Base-by-base conservation (phyloP, 2,329 filamentous ascomycete species). In the Dissoconium aciculare region DNA sequence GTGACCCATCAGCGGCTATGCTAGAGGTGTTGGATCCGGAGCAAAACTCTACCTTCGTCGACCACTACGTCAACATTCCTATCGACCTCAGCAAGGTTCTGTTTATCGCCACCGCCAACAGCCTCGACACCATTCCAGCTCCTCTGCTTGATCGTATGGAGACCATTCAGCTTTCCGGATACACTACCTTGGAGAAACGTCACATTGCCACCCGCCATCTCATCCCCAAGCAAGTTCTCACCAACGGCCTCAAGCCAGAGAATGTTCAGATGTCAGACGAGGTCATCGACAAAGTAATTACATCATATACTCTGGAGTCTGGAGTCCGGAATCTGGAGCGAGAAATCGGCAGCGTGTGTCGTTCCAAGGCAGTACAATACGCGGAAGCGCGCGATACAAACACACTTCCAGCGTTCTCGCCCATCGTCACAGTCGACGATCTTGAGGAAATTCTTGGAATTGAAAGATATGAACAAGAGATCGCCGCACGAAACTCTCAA, bases 91-190 rank as follows among this genome's bases (percentile, higher is more conserved):
- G 83, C 60, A 94, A 92, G 58, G 82, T 98, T 13, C 67, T 98
- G 8, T 98, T 98, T 60, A 93, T 98, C 47, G 89, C 89, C 5
- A 98, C 89, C 0, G 89, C 89, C 27, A 98, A 98, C 58, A 83
- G 72, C 6, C 67, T 95, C 14, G 87, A 95, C 49, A 94, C 85
- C 1, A 98, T 98, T 32, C 85, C 89, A 2, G 67, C 84, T n/a
- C 85, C 89, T 11, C 64, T 98, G 3, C 67, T 98, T 9, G 89
- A 98, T 57, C 78, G 89, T 36, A 94, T 98, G 87, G 89, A 98
- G 59, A 92, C 78, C 5, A 93, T 98, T 32, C 71, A 80, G 42
- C 70, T 98, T 13, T 82, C 84, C 2, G 89, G 89, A 43, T 98
- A 98, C 62, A 98, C 89, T 0, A 94, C 85, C 4, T 68, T 95